Base-by-base conservation (phyloP, 495 filamentous ascomycete species). In the Talaromyces wortmannii region DNA sequence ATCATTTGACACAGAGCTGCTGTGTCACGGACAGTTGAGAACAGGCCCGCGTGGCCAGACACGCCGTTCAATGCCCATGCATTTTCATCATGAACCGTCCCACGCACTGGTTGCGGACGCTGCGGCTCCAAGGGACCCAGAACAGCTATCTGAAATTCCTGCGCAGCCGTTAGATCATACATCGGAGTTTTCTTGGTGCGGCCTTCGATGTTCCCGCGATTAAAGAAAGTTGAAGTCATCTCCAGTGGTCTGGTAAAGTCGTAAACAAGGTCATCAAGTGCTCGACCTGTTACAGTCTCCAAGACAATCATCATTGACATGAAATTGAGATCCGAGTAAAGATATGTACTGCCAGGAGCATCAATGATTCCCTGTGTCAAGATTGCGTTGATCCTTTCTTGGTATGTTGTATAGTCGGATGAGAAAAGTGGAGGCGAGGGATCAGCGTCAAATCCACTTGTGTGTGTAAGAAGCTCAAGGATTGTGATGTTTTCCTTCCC, bases 21-120 rank as follows among this genome's bases (percentile, higher is more conserved):
- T 6, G 62, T 55, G 44, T 66, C 65, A 7, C 49, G 53, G 8
- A 57, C 56, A 0, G 61, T 64, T 5, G 63, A 62, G 30, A 67
- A 66, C 7, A 66, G 61, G 15, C 65, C 63, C 10, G 61, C 61
- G 46, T 67, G 61, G 5, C 63, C 63, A 12, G 63, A 64, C 12
- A 67, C 59, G 12, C 61, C 59, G 18, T 59, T 40, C 2, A 67
- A 46, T 15, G 60, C 33, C 64, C 64, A 67, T 49, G 64, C 63
- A 40, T 67, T 67, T 49, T 67, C 64, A 36, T 67, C 64, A 46
- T 67, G 64, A 5, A 65, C 62, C 2, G 62, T 67, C 1, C 64
- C 64, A 10, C 63, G 64, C 30, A 67, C 63, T 10, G 63, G 64
- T 45, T 67, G 64, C 1, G 64, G 64, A n/a, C 64, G 55, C n/a